A percentile compares a stretch with the other conserved stretches of the same genome.
phyloP scores from a whole-genome alignment of 768 basidiomycete genomes.

The Amanita pallidorosea region DNA sequence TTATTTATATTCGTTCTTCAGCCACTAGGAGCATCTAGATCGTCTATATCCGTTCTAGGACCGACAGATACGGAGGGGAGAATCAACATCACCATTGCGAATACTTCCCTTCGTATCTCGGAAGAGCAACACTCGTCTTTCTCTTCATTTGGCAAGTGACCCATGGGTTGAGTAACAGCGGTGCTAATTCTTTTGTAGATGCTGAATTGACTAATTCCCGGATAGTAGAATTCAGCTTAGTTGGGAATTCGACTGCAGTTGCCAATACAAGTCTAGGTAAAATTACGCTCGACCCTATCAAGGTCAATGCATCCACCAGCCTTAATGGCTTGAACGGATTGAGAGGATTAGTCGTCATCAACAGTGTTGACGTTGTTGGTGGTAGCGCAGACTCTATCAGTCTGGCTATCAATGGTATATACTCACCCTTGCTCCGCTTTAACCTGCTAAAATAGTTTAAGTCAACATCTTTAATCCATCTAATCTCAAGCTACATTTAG shows the following conservation, averaged over 20 bases:
- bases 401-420: constrained; percentile 45
- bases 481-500: constrained; percentile 47
- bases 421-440: neutral
- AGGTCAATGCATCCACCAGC: constrained; percentile 55
- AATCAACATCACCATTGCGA: constrained; percentile 51
- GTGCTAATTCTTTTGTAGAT: constrained; percentile 25
- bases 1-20: constrained; percentile 13
- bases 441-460: constrained; percentile 10
- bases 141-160: constrained; percentile 44
- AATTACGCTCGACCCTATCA: constrained; percentile 61
- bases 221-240: constrained; percentile 40
- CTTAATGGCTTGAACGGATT: constrained; percentile 53
- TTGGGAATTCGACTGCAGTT: constrained; percentile 49
- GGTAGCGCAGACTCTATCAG: constrained; percentile 49
- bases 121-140: constrained; percentile 38
- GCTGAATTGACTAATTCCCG: constrained; percentile 40
- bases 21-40: constrained; percentile 57
- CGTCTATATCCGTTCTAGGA: constrained; percentile 40
- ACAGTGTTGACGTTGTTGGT: constrained; percentile 53
- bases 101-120: constrained; percentile 41
- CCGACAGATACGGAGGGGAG: constrained; percentile 46
- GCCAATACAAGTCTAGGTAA: constrained; percentile 53
- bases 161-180: neutral
- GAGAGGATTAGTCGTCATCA: constrained; percentile 42
- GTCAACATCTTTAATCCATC: constrained; percentile 62